phyloP scores from a whole-genome alignment of 2,329 filamentous ascomycete species.

The Grosmannia huntii region DNA sequence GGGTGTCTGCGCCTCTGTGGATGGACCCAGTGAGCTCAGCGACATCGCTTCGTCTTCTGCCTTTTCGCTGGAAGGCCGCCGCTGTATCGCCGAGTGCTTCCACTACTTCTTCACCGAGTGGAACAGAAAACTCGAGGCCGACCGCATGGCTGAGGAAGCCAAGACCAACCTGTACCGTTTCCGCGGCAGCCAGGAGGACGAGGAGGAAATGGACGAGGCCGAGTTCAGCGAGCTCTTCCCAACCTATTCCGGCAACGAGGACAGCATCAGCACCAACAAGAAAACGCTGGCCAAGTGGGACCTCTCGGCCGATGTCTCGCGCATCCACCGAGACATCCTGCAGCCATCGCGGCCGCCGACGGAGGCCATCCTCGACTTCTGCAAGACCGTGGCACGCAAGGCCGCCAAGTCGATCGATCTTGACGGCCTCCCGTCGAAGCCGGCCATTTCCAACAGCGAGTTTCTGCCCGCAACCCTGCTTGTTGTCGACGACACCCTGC shows the following conservation, averaged over 20 bases:
- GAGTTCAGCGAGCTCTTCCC: slow-evolving; percentile 78
- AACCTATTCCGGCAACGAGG: slow-evolving; percentile 43
- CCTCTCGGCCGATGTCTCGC: slow-evolving; percentile 48
- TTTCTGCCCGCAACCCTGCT: slow-evolving; percentile 56
- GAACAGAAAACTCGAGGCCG: slow-evolving; percentile 62
- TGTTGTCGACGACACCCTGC: slow-evolving; percentile 47
- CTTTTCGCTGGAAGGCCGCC: slow-evolving; percentile 29
- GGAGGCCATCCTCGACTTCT: slow-evolving; percentile 31
- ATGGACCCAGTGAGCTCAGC: slow-evolving; percentile 25
- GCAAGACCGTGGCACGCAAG: slow-evolving; percentile 28
- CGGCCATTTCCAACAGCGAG: slow-evolving; percentile 29
- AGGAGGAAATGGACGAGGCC: slow-evolving; percentile 59
- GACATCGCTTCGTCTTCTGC: background rate
- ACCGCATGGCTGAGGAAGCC: slow-evolving; percentile 61
- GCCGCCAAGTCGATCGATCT: slow-evolving; percentile 15
- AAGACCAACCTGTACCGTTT: slow-evolving; percentile 75
- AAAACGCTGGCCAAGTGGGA: slow-evolving; percentile 27
- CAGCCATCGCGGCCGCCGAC: slow-evolving; percentile 26
- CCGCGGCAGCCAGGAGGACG: slow-evolving; percentile 62
- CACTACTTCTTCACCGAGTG: slow-evolving; percentile 67
- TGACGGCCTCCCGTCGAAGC: slow-evolving; percentile 16
- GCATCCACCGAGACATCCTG: slow-evolving; percentile 45
- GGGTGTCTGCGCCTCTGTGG: slow-evolving; percentile 30
- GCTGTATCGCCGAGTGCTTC: slow-evolving; percentile 52
- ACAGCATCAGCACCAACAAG: slow-evolving; percentile 15